A percentile compares a stretch with the other conserved stretches of the same genome.
phyloP scores from a whole-genome alignment of 345 rosid species.

The Salix caprea region DNA sequence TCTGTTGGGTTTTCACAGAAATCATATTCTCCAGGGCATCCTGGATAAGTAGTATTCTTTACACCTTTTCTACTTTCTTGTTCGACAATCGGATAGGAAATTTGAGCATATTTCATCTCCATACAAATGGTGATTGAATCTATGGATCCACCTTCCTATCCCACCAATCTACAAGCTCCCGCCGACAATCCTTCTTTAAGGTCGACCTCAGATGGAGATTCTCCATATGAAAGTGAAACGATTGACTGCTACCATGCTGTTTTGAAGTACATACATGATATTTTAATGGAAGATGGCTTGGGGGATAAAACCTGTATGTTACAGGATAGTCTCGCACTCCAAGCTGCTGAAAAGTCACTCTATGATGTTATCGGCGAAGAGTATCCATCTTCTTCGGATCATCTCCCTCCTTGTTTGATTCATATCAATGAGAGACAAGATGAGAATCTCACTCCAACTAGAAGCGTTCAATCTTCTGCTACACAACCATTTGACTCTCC shows the following conservation, averaged over 20 bases:
- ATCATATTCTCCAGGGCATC: not conserved
- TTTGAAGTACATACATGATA: constrained; percentile 14
- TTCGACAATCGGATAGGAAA: constrained; percentile 17
- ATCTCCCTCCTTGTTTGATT: not conserved
- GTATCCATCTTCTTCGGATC: constrained; percentile 27
- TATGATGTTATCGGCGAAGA: constrained; percentile 58
- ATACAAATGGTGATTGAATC: not conserved
- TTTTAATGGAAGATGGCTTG: constrained; percentile 21
- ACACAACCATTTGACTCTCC: not conserved
- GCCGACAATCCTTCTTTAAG: not conserved
- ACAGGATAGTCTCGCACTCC: constrained; percentile 72
- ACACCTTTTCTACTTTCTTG: not conserved
- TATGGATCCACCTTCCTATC: constrained; percentile 4
- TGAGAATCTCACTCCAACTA: constrained; percentile 14
- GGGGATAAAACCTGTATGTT: constrained; percentile 51
- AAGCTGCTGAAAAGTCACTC: constrained; percentile 74
- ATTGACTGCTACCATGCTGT: constrained; percentile 4
- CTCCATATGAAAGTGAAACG: constrained; percentile 22
- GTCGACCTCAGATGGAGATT: constrained; percentile 24
- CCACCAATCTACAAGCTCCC: not conserved
- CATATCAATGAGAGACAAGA: constrained; percentile 4
- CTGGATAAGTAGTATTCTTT: not conserved
- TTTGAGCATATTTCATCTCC: constrained; percentile 17
- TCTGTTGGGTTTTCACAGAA: not conserved
- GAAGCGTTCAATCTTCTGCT: constrained; percentile 6